Conservation (phyloP, 1,284 basidiomycete species). For the Microbotryomycetes sp. region DNA sequence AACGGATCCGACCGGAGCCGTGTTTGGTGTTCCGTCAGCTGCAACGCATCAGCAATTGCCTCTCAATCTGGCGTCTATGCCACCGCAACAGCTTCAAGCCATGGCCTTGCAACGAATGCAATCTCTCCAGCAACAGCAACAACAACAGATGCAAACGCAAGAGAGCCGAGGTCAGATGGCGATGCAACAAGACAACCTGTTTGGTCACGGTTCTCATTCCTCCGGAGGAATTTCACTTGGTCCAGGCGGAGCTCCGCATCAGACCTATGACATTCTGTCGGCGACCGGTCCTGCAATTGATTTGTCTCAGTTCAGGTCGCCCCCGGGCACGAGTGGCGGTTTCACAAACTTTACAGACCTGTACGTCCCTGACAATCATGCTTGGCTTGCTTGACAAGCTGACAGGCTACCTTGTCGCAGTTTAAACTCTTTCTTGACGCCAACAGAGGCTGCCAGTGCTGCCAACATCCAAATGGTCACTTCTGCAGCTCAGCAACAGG, state of each 20-base stretch:
- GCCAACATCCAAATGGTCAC: background rate
- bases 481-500: background rate
- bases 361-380: constrained; percentile 3
- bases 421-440: constrained; percentile 29
- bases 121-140: background rate
- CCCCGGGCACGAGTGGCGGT: constrained; percentile 15
- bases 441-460: constrained; percentile 16
- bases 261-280: constrained; percentile 26
- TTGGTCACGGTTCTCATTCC: background rate
- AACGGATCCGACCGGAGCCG: no score
- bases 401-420: background rate
- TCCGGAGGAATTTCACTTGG: background rate
- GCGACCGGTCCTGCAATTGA: constrained; percentile 10
- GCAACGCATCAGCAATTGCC: background rate
- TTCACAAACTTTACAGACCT: constrained; percentile 23
- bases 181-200: background rate
- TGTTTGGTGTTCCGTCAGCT: background rate
- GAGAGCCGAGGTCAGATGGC: background rate
- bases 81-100: background rate
- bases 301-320: constrained; percentile 22
- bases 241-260: background rate
- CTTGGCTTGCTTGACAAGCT: background rate
- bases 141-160: background rate
- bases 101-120: background rate
- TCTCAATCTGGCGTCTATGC: background rate